Evolutionary conservation across 2,329 filamentous ascomycete species (phyloP).

Genomic region (Alternaria tenuissima): DNA sequence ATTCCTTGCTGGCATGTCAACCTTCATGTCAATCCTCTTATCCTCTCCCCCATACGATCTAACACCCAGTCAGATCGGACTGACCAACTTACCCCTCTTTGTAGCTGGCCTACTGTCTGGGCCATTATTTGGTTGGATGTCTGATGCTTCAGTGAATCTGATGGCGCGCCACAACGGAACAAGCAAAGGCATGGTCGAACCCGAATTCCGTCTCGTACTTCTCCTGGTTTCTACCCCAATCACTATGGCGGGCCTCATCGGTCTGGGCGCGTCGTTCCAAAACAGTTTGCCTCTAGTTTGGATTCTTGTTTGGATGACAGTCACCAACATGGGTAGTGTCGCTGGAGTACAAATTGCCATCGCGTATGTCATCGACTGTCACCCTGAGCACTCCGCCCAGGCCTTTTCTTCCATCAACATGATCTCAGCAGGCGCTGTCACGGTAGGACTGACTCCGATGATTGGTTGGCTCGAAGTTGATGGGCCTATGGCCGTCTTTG

Average conservation of each 20-base stretch:
- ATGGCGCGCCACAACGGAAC: slow-evolving; percentile 23
- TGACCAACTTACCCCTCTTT: slow-evolving; percentile 22
- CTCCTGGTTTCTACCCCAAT: slow-evolving; percentile 17
- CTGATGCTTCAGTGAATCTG: slow-evolving; percentile 14
- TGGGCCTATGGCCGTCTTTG: neutral
- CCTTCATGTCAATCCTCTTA: slow-evolving; percentile 22
- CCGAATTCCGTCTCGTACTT: slow-evolving; percentile 23
- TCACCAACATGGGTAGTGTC: slow-evolving; percentile 16
- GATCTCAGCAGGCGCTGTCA: slow-evolving; percentile 9
- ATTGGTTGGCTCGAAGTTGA: too few species aligned
- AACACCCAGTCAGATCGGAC: slow-evolving; percentile 19
- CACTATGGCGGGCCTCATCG: slow-evolving; percentile 18
- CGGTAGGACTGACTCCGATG: neutral
- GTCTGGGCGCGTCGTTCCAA: slow-evolving; percentile 16
- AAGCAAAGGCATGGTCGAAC: slow-evolving; percentile 19
- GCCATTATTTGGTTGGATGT: slow-evolving; percentile 22
- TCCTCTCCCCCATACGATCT: slow-evolving; percentile 21
- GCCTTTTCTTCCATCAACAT: slow-evolving; percentile 20
- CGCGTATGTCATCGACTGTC: slow-evolving; percentile 24
- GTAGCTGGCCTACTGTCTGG: slow-evolving; percentile 16
- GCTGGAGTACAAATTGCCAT: slow-evolving; percentile 14
- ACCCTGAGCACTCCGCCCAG: slow-evolving; percentile 21
- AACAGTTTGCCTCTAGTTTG: slow-evolving; percentile 10
- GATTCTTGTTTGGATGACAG: slow-evolving; percentile 21
- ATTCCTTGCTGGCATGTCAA: slow-evolving; percentile 18